These are phyloP conservation scores for Rhizophagus sp. DNA, from an alignment of 192 early-diverging fungal species.

Conservation along the genomic window DNA sequence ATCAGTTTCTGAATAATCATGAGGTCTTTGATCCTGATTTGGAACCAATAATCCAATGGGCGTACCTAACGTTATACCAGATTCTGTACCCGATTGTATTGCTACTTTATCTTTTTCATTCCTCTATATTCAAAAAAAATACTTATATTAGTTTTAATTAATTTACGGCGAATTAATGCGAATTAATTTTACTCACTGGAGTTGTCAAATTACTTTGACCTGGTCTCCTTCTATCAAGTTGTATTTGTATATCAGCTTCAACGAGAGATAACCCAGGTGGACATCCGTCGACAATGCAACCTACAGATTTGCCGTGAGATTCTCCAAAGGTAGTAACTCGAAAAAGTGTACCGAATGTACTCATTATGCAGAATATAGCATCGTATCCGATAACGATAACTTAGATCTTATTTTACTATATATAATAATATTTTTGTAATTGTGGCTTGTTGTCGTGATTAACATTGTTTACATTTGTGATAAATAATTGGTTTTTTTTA, in stretches of 20 bases:
- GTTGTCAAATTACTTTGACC: constrained; percentile 96
- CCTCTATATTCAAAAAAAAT: constrained; percentile 49
- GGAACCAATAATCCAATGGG: constrained; percentile 91
- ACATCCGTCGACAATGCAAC: constrained; percentile 93
- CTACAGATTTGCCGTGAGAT: constrained; percentile 98
- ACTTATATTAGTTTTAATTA: not conserved
- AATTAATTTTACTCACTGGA: constrained; percentile 61
- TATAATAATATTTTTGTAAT: no score
- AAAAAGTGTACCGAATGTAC: constrained; percentile 81
- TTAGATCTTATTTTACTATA: no score
- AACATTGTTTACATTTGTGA: no score
- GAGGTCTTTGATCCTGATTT: constrained; percentile 95
- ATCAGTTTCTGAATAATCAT: constrained; percentile 96
- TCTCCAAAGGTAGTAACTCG: constrained; percentile 96
- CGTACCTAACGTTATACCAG: constrained; percentile 90
- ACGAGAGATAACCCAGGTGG: constrained; percentile 92
- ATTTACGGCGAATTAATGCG: no score
- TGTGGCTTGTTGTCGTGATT: no score
- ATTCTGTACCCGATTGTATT: constrained; percentile 92
- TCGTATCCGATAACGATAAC: not conserved
- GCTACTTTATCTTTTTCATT: constrained; percentile 94
- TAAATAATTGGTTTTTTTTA: no score
- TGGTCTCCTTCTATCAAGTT: constrained; percentile 89
- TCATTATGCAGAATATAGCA: constrained; percentile 50
- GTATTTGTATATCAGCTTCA: constrained; percentile 91